These are phyloP conservation scores for Candida ortonii DNA, from an alignment of 805 yeast genomes.

Conservation along the genomic window DNA sequence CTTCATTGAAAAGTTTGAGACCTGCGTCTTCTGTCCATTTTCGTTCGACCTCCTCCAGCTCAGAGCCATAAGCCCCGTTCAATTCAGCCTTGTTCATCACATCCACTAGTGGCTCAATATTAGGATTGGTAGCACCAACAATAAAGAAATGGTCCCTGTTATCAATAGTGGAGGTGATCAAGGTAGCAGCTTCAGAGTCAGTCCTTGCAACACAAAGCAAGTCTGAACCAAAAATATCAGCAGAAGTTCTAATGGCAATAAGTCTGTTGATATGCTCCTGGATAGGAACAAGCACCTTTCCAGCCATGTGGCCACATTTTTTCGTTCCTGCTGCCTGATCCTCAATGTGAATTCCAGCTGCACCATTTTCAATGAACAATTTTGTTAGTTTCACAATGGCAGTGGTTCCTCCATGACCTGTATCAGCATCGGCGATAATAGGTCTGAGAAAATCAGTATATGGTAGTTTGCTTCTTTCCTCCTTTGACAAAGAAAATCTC, in stretches of 20 bases:
- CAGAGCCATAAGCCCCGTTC: constrained; percentile 67
- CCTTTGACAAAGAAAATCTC: constrained; percentile 58
- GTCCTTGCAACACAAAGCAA: constrained; percentile 90
- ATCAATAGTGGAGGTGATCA: constrained; percentile 91
- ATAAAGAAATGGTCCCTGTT: constrained; percentile 91
- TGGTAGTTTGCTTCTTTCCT: constrained; percentile 66
- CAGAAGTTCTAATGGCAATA: constrained; percentile 90
- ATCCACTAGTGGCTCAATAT: constrained; percentile 67
- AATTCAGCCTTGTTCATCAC: constrained; percentile 80
- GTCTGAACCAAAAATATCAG: constrained; percentile 88
- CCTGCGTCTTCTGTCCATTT: constrained; percentile 84
- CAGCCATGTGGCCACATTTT: constrained; percentile 99
- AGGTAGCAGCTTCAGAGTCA: constrained; percentile 96
- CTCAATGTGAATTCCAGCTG: constrained; percentile 98
- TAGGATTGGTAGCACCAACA: constrained; percentile 87
- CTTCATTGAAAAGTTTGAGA: constrained; percentile 85
- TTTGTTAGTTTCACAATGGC: constrained; percentile 94
- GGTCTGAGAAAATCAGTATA: constrained; percentile 90
- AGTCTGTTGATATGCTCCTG: constrained; percentile 96
- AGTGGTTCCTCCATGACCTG: constrained; percentile 98
- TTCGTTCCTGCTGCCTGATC: constrained; percentile 99
- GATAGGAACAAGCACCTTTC: constrained; percentile 94
- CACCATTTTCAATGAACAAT: constrained; percentile 95
- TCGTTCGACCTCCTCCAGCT: constrained; percentile 68
- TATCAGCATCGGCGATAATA: constrained; percentile 95